phyloP scores from a whole-genome alignment of 164 flowering plant species.

The Sextonia rubra region DNA sequence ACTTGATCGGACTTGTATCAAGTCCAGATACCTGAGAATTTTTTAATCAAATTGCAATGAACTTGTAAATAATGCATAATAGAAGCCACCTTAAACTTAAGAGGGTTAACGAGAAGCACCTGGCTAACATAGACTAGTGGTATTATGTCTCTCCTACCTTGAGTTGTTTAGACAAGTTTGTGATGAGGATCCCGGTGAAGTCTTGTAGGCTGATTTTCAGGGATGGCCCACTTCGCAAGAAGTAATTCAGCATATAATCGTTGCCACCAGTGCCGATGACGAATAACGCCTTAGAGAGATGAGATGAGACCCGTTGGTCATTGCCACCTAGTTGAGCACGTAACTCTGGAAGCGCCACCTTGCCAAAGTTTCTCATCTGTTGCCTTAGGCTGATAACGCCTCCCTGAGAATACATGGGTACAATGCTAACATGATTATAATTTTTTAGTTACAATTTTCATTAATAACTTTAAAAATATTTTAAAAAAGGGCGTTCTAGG shows the following conservation, averaged over 20 bases:
- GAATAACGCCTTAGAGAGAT: conserved; percentile 36
- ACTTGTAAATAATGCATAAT: no score
- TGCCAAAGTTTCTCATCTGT: conserved; percentile 52
- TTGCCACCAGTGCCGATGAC: conserved; percentile 56
- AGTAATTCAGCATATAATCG: conserved; percentile 58
- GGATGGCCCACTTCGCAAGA: conserved; percentile 10
- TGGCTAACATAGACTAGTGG: no score
- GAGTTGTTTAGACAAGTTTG: conserved; percentile 33
- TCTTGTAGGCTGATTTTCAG: conserved; percentile 26
- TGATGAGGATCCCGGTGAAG: conserved; percentile 43
- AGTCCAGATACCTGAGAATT: no score
- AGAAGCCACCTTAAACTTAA: no score
- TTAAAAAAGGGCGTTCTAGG: no score
- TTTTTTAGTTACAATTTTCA: no score
- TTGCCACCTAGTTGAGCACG: conserved; percentile 20
- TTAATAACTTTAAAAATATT: no score
- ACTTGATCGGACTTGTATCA: no score
- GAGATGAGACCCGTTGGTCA: conserved; percentile 13
- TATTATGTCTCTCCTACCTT: conserved; percentile 28
- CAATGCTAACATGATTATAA: no score
- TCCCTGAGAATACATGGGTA: conserved; percentile 30
- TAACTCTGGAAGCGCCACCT: conserved; percentile 38
- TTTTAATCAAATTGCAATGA: no score
- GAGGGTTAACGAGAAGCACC: no score
- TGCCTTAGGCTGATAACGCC: conserved; percentile 32